Base-by-base conservation (phyloP, 805 yeast species). In the Lipomyces orientalis region DNA sequence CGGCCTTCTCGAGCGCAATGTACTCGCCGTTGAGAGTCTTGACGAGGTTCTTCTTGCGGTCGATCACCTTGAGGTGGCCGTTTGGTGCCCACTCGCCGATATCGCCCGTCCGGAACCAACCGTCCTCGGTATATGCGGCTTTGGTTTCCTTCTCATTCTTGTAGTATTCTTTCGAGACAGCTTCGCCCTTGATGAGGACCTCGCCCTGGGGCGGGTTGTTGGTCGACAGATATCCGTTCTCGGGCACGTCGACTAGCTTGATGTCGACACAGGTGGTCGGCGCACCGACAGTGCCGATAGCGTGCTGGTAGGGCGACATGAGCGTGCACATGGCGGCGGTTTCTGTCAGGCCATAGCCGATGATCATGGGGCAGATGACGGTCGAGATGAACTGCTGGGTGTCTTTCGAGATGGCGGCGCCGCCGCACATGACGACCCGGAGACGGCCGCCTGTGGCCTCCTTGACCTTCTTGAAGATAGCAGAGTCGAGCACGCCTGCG, bases 41-140 rank as follows among this genome's bases (percentile, higher is more conserved):
- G 74, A 95, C 97, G 80, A 95, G 84, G 79, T 95, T 95, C 88
- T 95, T 95, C 84, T 87, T 91, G 78, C 99, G 90, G 81, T 95
- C 99, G 78, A 95, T 90, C 69, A 95, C 83, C 77, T 85, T 87
- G 76, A 95, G 83, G 66, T 87, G 88, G 72, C 98, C 98, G 71
- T 83, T 84, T 34, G 87, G 68, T 55, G 93, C 85, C 97, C 97
- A 92, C 82, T 91, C 93, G 77, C 94, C 97, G 79, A 95, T 92
- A 79, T 95, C 99, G 79, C 99, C 99, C 43, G 98, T 95, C 77
- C 83, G 85, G 83, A 95, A 95, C 98, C 98, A 95, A 31, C 93
- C 96, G 74, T 90, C 93, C 68, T 89, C 90, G 63, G 87, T 84
- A 75, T 90, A 87, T 0, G 96, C 91, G 22, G 79, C 86, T 59